Evolutionary conservation across 805 yeast genomes (phyloP).

Genomic region (Schwanniomyces polymorphus): DNA sequence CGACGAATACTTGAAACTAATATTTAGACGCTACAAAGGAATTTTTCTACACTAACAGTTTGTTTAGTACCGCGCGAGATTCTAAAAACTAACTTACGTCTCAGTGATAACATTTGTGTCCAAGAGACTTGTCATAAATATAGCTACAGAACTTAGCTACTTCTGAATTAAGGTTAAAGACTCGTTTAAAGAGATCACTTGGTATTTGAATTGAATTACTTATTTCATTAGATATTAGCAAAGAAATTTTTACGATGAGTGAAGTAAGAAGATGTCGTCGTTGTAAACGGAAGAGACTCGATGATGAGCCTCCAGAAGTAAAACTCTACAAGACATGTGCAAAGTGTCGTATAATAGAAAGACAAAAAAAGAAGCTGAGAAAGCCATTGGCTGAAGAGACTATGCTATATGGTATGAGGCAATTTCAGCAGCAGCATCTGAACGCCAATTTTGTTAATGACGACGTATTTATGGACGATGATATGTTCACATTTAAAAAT

Average conservation of each 20-base stretch:
- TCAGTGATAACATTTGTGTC: not conserved
- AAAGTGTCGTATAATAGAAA: slow-evolving; percentile 56
- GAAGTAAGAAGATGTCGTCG: slow-evolving; percentile 50
- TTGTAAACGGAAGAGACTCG: slow-evolving; percentile 55
- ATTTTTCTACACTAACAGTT: not conserved
- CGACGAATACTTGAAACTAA: not conserved
- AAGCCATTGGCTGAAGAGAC: slow-evolving; percentile 49
- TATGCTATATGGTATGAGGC: slow-evolving; percentile 45
- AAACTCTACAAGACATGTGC: slow-evolving; percentile 58
- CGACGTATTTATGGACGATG: slow-evolving; percentile 18
- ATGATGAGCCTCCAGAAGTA: slow-evolving; percentile 57
- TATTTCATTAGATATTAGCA: not conserved
- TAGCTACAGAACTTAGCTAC: not conserved
- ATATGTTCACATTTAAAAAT: slow-evolving; percentile 8
- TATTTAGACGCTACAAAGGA: not conserved
- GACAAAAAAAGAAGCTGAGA: slow-evolving; percentile 44
- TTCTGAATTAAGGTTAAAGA: not conserved
- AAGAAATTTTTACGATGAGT: slow-evolving; percentile 5
- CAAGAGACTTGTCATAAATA: not conserved
- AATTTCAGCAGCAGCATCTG: slow-evolving; percentile 40
- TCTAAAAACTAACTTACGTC: not conserved
- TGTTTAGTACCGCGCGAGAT: not conserved
- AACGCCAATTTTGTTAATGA: slow-evolving; percentile 19
- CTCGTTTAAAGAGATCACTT: not conserved
- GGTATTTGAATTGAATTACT: not conserved